Evolutionary conservation across 306 rosid species (phyloP).

Genomic region (Castanea crenata): DNA sequence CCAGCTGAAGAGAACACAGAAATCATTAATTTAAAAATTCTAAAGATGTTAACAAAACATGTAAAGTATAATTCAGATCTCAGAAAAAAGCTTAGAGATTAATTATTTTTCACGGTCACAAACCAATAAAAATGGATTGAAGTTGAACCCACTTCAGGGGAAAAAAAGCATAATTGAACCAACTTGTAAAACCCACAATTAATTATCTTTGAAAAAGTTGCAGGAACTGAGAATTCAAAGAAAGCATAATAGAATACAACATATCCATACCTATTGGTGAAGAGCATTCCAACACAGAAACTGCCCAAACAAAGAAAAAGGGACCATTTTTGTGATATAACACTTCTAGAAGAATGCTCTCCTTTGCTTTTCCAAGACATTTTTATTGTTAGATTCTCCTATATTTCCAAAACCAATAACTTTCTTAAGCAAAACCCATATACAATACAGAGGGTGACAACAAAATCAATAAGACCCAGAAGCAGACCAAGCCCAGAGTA

Average conservation of each 20-base stretch:
- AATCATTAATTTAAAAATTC: constrained; percentile 7
- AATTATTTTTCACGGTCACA: background rate
- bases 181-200: background rate
- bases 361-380: constrained; percentile 86
- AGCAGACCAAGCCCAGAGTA: constrained; percentile 14
- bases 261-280: constrained; percentile 69
- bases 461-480: constrained; percentile 19
- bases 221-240: background rate
- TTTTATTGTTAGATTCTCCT: constrained; percentile 15
- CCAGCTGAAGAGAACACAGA: background rate
- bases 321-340: constrained; percentile 66
- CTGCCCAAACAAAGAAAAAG: constrained; percentile 74
- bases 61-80: constrained; percentile 12
- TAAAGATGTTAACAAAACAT: constrained; percentile 6
- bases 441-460: constrained; percentile 5
- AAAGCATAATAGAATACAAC: background rate
- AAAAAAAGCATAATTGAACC: background rate
- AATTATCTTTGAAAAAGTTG: background rate
- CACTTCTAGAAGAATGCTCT: constrained; percentile 57
- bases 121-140: background rate
- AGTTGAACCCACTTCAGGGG: background rate
- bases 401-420: constrained; percentile 10
- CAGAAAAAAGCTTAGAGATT: background rate
- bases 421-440: constrained; percentile 34
- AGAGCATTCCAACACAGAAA: constrained; percentile 87